Percentiles rank a stretch among this genome's conserved stretches.
These are phyloP conservation scores for Zychaea mexicana DNA, from an alignment of 371 early-diverging fungal genomes.

Conservation along the genomic window DNA sequence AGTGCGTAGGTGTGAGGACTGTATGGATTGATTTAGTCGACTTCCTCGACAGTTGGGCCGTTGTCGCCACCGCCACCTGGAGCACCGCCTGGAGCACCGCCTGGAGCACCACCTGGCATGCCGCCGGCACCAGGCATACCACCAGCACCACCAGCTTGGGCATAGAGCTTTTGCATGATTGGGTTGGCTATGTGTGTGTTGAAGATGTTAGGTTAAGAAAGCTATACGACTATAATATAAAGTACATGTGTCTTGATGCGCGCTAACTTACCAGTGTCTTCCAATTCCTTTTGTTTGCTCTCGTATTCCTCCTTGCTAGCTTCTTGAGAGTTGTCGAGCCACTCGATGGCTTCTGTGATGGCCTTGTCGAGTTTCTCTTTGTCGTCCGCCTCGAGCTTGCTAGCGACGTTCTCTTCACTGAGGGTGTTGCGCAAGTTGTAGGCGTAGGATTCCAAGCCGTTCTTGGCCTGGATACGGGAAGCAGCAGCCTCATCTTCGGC, in stretches of 20 bases:
- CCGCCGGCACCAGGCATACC: slow-evolving; percentile 62
- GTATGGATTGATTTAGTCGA: slow-evolving; percentile 56
- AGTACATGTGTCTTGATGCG: no score
- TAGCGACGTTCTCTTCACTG: slow-evolving; percentile 78
- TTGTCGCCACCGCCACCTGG: slow-evolving; percentile 68
- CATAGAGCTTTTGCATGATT: slow-evolving; percentile 92
- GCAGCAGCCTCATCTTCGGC: slow-evolving; percentile 83
- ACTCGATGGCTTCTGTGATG: slow-evolving; percentile 85
- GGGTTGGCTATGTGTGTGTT: slow-evolving; percentile 94
- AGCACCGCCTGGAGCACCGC: slow-evolving; percentile 59
- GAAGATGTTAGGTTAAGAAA: no score
- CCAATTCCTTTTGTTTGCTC: slow-evolving; percentile 91
- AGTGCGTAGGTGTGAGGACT: not conserved
- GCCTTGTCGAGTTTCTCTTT: slow-evolving; percentile 87
- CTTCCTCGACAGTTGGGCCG: slow-evolving; percentile 86
- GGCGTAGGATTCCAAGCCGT: slow-evolving; percentile 85
- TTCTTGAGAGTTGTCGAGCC: slow-evolving; percentile 87
- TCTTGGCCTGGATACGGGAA: slow-evolving; percentile 81
- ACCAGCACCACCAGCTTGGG: slow-evolving; percentile 50
- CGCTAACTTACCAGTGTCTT: slow-evolving; percentile 54
- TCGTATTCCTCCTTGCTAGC: slow-evolving; percentile 96
- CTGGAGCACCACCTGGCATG: slow-evolving; percentile 63
- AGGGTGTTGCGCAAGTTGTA: slow-evolving; percentile 88
- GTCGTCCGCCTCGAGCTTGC: slow-evolving; percentile 81
- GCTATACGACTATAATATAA: no score